Evolutionary conservation across 495 filamentous ascomycete species (phyloP), one percentile per base, ranked within the genome.

Genomic region (Aspergillus egyptiacus): DNA sequence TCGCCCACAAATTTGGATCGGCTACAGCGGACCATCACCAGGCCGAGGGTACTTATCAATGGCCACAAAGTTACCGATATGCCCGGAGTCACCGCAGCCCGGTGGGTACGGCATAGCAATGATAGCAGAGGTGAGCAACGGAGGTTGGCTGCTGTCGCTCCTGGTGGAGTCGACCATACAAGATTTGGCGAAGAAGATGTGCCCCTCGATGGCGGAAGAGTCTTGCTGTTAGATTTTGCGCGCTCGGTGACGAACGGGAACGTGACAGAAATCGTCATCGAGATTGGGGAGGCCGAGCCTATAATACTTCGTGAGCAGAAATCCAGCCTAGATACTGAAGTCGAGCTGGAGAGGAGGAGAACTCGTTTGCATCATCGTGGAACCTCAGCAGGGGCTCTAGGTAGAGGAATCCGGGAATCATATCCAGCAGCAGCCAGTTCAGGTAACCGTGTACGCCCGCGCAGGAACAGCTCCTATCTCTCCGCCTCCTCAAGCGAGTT

Each of bases 181-280:
- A 71, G 75, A 3, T 75, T 79, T 27, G 87, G 86, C 38, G 80
- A 87, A 47, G 87, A 89, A 54, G 83, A 79, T 18, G 80, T 91
- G 18, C 83, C 87, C 47, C 77, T 91, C n/a, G 87, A 91, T 54
- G 87, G 88, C 19, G 88, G 88, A 15, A 76, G 88, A 54, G 68
- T 94, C n/a, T 77, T 82, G 9, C 64, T 94, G 6, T 67, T 91
- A 38, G 88, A 93, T 60, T 93, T 94, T 55, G 73, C 80, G 45
- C 81, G 85, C 48, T 67, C 75, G 7, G 51, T 73, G 10, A 63
- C 48, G 3, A 69, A 86, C 64, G 85, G 85, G 6, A 60, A 68
- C 22, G 64, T 68, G 14, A 62, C 60, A 2, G 76, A 84, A 51
- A 57, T 85, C 19, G 80, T 72, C 2, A 83, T 94, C 51, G 88